Conservation (phyloP, 2,329 filamentous ascomycete genomes). For the Monosporascus sp. region DNA sequence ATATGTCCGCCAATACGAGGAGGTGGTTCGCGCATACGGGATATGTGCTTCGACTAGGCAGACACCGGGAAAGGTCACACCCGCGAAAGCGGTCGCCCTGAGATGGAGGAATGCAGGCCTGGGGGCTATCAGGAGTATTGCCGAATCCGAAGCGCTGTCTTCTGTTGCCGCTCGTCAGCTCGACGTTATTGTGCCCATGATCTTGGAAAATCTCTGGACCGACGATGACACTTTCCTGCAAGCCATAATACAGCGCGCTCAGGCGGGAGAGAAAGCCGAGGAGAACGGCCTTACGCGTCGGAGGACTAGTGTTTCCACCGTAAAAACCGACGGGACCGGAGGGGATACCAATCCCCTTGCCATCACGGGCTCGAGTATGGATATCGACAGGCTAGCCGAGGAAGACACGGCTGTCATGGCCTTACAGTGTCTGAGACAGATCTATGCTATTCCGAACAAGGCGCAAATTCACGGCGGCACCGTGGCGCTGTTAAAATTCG, state of each 20-base stretch:
- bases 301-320: constrained; percentile 74
- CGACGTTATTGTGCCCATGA: constrained; percentile 72
- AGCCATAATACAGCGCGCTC: constrained; percentile 59
- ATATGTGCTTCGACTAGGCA: constrained; percentile 65
- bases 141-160: constrained; percentile 71
- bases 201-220: constrained; percentile 81
- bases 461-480: constrained; percentile 77
- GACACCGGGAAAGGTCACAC: constrained; percentile 43
- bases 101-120: constrained; percentile 72
- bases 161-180: constrained; percentile 73
- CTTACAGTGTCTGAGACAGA: constrained; percentile 77
- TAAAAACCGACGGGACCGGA: constrained; percentile 61
- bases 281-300: constrained; percentile 58
- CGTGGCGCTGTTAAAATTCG: constrained; percentile 66
- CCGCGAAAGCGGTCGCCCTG: constrained; percentile 69
- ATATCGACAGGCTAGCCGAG: constrained; percentile 85
- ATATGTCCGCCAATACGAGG: constrained; percentile 76
- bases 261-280: constrained; percentile 63
- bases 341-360: constrained; percentile 63
- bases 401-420: constrained; percentile 82
- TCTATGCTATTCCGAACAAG: constrained; percentile 77
- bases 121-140: constrained; percentile 74
- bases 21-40: constrained; percentile 75
- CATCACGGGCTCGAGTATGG: constrained; percentile 73
- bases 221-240: constrained; percentile 65